Base-by-base conservation (phyloP, 139 green algal genomes). In the Trebouxia sp. region DNA sequence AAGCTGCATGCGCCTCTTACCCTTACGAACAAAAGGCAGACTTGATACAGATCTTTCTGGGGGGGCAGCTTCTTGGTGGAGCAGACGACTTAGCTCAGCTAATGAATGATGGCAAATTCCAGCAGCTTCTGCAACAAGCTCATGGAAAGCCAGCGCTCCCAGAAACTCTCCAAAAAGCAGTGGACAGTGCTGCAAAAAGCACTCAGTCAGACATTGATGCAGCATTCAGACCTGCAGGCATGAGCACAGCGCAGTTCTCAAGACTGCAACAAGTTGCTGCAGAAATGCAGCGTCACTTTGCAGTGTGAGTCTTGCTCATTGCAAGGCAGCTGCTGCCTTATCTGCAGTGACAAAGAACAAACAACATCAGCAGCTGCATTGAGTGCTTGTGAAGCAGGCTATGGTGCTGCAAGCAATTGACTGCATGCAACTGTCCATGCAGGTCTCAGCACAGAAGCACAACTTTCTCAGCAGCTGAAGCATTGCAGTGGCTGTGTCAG, bases 41-140 rank as follows among this genome's bases (percentile, higher is more conserved):
- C 9, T 2, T 45, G 48, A 32, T 78, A 2, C 88, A 98, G 85
- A 82, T 98, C 1, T 72, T 98, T 94, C 79, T 81, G 95, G 8
- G 84, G 70, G 1, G 91, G 93, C 15, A n/a, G 45, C 3, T 86
- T 90, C 32, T 98, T 7, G 94, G 94, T 10, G 94, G 94, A n/a
- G 88, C 89, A 5, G 85, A 94, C n/a, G 91, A 84, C 28, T 55
- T 84, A 47, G 2, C 87, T 7, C 48, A 76, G 0, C 30, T 76
- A 35, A 41, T 95, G 6, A 45, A 67, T 12, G 65, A 84, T 35
- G 89, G 89, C 43, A 79, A 58, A 24, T 83, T 95, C 32, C 12
- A 79, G 28, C 6, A 79, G 32, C 53, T 76, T 32, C 76, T 95
- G 35, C 74, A 82, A 3, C 6, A 30, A n/a, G 55, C 69, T 17